phyloP scores from a whole-genome alignment of 1,284 basidiomycete species.

The Heterobasidion parviporum region DNA sequence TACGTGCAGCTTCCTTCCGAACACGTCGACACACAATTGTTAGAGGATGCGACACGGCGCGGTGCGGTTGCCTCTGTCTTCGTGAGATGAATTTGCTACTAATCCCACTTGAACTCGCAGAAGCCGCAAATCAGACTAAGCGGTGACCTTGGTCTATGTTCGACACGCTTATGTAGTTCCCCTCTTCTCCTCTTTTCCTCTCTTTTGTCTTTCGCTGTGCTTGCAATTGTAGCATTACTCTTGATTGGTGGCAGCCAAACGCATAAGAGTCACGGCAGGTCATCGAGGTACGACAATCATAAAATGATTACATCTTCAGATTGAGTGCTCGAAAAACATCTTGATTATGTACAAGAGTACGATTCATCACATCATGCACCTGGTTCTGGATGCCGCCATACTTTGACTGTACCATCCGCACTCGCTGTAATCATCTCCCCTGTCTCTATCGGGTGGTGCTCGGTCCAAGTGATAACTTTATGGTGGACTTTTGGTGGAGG shows the following conservation, averaged over 20 bases:
- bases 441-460: conserved; percentile 76
- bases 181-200: neutral
- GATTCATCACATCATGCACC: conserved; percentile 4
- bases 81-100: neutral
- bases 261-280: neutral
- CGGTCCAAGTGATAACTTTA: conserved; percentile 86
- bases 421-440: conserved; percentile 83
- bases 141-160: neutral
- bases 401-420: conserved; percentile 79
- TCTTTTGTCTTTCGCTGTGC: neutral
- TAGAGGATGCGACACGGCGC: conserved; percentile 97
- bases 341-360: neutral
- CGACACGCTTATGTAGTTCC: neutral
- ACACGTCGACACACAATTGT: conserved; percentile 90
- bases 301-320: no score
- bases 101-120: neutral
- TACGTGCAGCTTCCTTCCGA: conserved; percentile 93
- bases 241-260: neutral
- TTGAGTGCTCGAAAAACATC: neutral
- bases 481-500: conserved; percentile 70
- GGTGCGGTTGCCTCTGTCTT: conserved; percentile 39
- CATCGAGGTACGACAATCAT: no score
- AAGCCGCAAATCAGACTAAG: neutral
- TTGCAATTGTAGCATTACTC: neutral
- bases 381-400: conserved; percentile 51